Conservation (phyloP, 2,329 filamentous ascomycete genomes). For the Fusarium graminum region DNA sequence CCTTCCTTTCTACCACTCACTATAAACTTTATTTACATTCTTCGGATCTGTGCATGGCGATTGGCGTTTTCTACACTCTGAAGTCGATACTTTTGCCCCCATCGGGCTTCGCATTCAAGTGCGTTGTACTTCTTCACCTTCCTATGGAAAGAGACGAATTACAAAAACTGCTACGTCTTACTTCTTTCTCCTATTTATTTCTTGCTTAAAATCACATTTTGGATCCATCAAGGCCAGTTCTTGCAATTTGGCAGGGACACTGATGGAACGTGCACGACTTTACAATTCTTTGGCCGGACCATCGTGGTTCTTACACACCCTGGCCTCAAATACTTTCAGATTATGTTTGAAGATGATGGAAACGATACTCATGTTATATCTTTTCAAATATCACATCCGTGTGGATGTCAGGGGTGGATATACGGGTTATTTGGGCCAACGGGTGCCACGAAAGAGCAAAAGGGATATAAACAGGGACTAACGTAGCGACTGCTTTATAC, state of each 20-base stretch:
- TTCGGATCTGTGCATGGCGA: conserved; percentile 57
- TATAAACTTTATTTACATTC: conserved; percentile 37
- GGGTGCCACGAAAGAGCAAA: conserved; percentile 28
- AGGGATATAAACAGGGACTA: conserved; percentile 29
- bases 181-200: conserved; percentile 17
- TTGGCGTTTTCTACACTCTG: conserved; percentile 51
- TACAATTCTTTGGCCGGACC: conserved; percentile 35
- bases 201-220: conserved; percentile 21
- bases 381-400: conserved; percentile 25
- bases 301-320: conserved; percentile 22
- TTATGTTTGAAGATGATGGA: conserved; percentile 43
- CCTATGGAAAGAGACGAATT: conserved; percentile 13
- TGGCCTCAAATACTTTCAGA: conserved; percentile 37
- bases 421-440: conserved; percentile 33
- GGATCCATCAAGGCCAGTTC: not conserved
- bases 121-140: conserved; percentile 8
- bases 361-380: conserved; percentile 21
- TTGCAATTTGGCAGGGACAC: conserved; percentile 12
- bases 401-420: conserved; percentile 10
- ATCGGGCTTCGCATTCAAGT: conserved; percentile 27
- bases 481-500: conserved; percentile 52
- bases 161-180: conserved; percentile 1
- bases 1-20: conserved; percentile 38
- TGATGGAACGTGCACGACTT: conserved; percentile 26
- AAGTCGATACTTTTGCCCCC: conserved; percentile 41